Percentiles rank a stretch among this genome's conserved stretches.
phyloP scores from a whole-genome alignment of 345 rosid genomes.

The Syzygium grande region DNA sequence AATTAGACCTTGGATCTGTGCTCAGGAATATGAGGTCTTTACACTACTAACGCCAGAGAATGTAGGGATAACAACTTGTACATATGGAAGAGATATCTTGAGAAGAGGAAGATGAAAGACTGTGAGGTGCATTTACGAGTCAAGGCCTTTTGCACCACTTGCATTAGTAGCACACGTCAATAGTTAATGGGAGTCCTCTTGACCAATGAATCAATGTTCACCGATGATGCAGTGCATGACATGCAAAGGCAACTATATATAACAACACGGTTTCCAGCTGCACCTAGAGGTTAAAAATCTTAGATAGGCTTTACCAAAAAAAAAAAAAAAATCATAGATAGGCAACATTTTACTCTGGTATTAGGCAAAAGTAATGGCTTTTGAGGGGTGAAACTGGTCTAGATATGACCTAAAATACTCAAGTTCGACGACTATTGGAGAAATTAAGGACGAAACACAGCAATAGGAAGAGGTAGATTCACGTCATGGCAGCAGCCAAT shows the following conservation, averaged over 20 bases:
- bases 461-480: not conserved
- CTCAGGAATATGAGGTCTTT: not conserved
- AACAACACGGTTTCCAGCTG: not conserved
- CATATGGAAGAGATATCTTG: no score
- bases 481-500: not conserved
- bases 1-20: not conserved
- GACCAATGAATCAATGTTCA: not conserved
- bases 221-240: not conserved
- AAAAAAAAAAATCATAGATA: no score
- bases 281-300: not conserved
- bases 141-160: not conserved
- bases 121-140: not conserved
- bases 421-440: not conserved
- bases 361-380: no score
- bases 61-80: no score
- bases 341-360: no score
- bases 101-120: not conserved
- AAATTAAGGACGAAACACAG: not conserved
- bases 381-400: no score
- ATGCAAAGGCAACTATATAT: not conserved
- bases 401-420: not conserved
- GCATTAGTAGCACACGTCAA: not conserved
- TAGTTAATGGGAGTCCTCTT: not conserved
- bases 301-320: no score
- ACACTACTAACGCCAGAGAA: not conserved